Conservation (phyloP, 345 rosid species). For the Hypericum androsaemum region DNA sequence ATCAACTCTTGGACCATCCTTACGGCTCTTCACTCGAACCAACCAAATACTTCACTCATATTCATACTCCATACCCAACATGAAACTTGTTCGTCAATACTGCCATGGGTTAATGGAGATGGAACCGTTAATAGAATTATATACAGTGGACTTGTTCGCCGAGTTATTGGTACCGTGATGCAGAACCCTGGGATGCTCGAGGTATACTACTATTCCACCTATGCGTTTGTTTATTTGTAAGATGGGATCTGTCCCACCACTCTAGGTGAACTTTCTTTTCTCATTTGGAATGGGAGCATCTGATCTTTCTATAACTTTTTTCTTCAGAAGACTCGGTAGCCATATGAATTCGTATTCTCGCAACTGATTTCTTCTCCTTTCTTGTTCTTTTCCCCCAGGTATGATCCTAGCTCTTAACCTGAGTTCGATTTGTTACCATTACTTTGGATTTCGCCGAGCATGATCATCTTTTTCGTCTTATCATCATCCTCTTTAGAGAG, state of each 20-base stretch:
- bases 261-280: not conserved
- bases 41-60: too few relatives aligned
- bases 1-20: too few relatives aligned
- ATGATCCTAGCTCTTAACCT: too few relatives aligned
- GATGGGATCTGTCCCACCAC: not conserved
- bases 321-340: not conserved
- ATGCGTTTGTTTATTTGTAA: slow-evolving; percentile 8
- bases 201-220: slow-evolving; percentile 36
- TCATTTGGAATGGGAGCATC: too few relatives aligned
- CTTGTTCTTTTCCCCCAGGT: slow-evolving; percentile 8
- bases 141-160: slow-evolving; percentile 68
- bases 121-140: slow-evolving; percentile 58
- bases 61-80: too few relatives aligned
- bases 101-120: slow-evolving; percentile 92
- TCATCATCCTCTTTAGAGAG: too few relatives aligned
- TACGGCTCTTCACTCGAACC: too few relatives aligned
- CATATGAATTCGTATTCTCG: not conserved
- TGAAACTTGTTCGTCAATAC: slow-evolving; percentile 44
- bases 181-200: slow-evolving; percentile 79
- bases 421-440: too few relatives aligned
- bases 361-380: not conserved
- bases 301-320: not conserved
- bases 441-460: too few relatives aligned
- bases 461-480: too few relatives aligned
- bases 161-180: slow-evolving; percentile 77